Evolutionary conservation across 116 monocot species (phyloP).

Genomic region (Cymodocea nodosa): DNA sequence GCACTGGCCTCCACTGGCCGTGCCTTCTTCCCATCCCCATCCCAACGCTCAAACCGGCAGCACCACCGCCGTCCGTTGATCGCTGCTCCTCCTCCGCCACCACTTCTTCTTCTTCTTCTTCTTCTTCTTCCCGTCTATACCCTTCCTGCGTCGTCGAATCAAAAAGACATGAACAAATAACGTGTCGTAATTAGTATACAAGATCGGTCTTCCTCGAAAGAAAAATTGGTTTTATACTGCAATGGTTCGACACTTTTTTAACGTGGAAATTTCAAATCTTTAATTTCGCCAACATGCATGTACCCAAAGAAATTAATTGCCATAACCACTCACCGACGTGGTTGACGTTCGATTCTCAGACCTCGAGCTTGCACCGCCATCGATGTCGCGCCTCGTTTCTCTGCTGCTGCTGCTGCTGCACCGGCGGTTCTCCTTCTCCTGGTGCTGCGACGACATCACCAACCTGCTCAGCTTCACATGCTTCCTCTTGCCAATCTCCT

Average conservation of each 20-base stretch:
- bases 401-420: not conserved
- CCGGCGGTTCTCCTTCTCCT: not conserved
- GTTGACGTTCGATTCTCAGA: no score
- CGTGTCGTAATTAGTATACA: no score
- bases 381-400: not conserved
- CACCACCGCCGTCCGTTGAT: not conserved
- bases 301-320: no score
- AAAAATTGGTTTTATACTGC: no score
- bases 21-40: not conserved
- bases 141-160: not conserved
- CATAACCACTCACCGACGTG: no score
- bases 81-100: not conserved
- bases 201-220: no score
- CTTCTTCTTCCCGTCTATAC: not conserved
- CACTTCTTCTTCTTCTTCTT: not conserved
- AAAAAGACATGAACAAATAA: no score
- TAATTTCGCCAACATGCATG: no score
- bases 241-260: no score
- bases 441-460: not conserved
- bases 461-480: constrained; percentile 40
- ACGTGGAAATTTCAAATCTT: no score
- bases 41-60: not conserved
- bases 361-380: not conserved
- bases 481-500: constrained; percentile 58
- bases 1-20: constrained; percentile 46